These are phyloP conservation scores for Jatropha podagrica DNA, from an alignment of 441 rosid species.

Conservation along the genomic window DNA sequence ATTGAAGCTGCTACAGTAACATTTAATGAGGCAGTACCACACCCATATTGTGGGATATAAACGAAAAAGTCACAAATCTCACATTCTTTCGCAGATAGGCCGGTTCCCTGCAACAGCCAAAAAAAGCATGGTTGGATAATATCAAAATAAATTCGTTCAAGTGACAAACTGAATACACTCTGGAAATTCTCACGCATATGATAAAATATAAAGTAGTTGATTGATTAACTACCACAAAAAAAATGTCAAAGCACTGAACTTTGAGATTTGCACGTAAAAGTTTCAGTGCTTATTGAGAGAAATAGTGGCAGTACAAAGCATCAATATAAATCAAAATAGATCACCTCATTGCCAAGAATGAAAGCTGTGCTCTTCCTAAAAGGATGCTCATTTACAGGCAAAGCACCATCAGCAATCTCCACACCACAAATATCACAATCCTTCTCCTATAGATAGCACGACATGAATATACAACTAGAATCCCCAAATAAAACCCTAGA, in stretches of 20 bases:
- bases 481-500: neutral
- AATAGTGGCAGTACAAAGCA: neutral
- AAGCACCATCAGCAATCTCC: slow-evolving; percentile 79
- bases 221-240: neutral
- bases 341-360: slow-evolving; percentile 91
- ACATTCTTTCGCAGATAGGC: slow-evolving; percentile 84
- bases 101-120: slow-evolving; percentile 59
- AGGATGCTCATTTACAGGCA: slow-evolving; percentile 67
- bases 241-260: neutral
- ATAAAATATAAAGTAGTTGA: neutral
- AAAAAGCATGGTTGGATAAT: neutral
- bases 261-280: neutral
- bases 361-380: slow-evolving; percentile 82
- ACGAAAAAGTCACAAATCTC: slow-evolving; percentile 90
- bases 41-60: slow-evolving; percentile 87
- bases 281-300: neutral
- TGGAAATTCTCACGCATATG: neutral
- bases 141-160: neutral
- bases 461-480: slow-evolving; percentile 9
- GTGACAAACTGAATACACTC: neutral
- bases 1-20: slow-evolving; percentile 96
- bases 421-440: slow-evolving; percentile 96
- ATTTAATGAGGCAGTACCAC: slow-evolving; percentile 91
- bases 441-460: slow-evolving; percentile 42
- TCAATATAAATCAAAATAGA: neutral